Evolutionary conservation across 2,329 filamentous ascomycete species (phyloP), one percentile per base, ranked within the genome.

Genomic region (Tolypocladium tundrense): DNA sequence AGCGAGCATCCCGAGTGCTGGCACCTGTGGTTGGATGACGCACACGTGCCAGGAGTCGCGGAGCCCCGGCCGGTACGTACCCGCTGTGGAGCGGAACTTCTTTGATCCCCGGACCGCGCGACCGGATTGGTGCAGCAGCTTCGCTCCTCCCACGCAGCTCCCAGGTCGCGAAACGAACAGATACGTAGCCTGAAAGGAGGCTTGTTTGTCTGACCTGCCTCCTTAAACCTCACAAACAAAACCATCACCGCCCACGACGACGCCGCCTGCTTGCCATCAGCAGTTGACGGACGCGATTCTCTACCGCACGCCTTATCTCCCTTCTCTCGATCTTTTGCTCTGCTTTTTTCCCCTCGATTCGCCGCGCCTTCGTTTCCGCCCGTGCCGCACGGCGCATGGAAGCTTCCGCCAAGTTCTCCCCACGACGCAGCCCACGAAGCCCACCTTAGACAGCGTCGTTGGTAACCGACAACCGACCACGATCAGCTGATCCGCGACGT

Each of bases 331-430:
- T 60, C 50, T 43, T 60, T 57, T 58, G 43, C 55, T 58, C 59
- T 56, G 56, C 56, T 54, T 60, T 60, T 54, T 60, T 53, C 60
- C 61, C 58, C 61, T 65, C 57, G 41, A 60, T 66, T 59, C 56
- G 60, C 60, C 60, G 55, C 59, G 42, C 52, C 48, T 53, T 57
- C 39, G 58, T 53, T 64, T 60, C 62, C 56, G 54, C 55, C 57
- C 56, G 61, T 70, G 66, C 68, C 64, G 67, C 66, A 61, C 63
- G 67, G 72, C 70, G 70, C 70, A 72, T 73, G 70, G 71, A 70
- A 73, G 70, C 71, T 72, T 67, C 65, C 61, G 63, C 62, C 64
- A 56, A 57, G 33, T 64, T 65, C 63, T 60, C 55, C 62, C 61
- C 57, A 61, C 60, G 57, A 59, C 63, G 64, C 65, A 61, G 60